phyloP scores from a whole-genome alignment of 139 green algal species.

The Ettlia oleoabundans region DNA sequence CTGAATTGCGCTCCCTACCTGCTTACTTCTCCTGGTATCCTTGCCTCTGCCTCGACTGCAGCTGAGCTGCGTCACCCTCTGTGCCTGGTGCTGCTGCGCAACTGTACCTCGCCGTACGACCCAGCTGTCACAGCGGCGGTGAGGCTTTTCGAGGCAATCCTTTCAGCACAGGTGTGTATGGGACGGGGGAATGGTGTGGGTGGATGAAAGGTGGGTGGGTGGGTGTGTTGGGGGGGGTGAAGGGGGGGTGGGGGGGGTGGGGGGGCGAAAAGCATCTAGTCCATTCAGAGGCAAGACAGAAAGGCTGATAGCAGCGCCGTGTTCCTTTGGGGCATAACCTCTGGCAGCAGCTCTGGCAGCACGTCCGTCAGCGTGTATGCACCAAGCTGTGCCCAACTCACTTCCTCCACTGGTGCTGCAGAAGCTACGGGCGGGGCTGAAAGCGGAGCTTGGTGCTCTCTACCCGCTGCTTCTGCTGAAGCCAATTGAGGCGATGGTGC shows the following conservation, averaged over 20 bases:
- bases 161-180: constrained; percentile 34
- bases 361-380: no score
- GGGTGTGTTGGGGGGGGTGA: no score
- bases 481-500: constrained; percentile 71
- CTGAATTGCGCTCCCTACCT: no score
- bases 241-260: no score
- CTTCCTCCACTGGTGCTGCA: constrained; percentile 39
- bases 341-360: no score
- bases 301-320: no score
- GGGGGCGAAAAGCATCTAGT: no score
- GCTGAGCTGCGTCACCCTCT: constrained; percentile 82
- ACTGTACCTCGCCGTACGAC: constrained; percentile 69
- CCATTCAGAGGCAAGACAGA: no score
- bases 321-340: no score
- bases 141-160: constrained; percentile 44
- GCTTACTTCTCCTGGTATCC: background rate
- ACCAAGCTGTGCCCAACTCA: no score
- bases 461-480: constrained; percentile 89
- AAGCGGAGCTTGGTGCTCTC: constrained; percentile 90
- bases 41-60: background rate
- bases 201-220: no score
- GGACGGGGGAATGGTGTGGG: no score
- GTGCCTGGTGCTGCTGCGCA: constrained; percentile 85
- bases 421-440: constrained; percentile 61
- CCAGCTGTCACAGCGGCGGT: constrained; percentile 29